These are phyloP conservation scores for Skeletonema grethae DNA, from an alignment of 108 stramenopile genomes.

Conservation along the genomic window DNA sequence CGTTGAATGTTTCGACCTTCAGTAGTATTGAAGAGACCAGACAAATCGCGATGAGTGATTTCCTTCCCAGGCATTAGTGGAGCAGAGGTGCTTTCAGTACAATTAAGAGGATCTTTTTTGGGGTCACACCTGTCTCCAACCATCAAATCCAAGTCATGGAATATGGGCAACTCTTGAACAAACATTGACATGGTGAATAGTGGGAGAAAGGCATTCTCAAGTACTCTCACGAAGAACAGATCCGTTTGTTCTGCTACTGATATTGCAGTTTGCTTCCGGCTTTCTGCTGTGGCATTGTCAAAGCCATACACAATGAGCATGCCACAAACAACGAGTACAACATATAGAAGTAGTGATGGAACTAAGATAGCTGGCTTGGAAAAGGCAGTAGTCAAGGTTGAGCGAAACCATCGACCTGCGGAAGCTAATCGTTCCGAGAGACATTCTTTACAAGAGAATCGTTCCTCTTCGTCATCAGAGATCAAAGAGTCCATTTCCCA, in stretches of 20 bases:
- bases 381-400: conserved; percentile 34
- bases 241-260: conserved; percentile 31
- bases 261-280: conserved; percentile 10
- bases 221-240: conserved; percentile 22
- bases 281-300: conserved; percentile 13
- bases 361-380: conserved; percentile 11
- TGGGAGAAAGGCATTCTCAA: conserved; percentile 36
- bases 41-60: conserved; percentile 29
- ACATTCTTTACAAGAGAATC: conserved; percentile 1
- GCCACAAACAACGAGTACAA: not conserved
- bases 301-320: conserved; percentile 12
- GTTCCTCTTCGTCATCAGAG: conserved; percentile 6
- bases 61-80: conserved; percentile 26
- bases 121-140: conserved; percentile 38
- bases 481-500: conserved; percentile 17
- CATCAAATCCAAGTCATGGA: conserved; percentile 17
- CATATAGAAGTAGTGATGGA: conserved; percentile 18
- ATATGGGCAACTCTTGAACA: conserved; percentile 18
- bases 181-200: conserved; percentile 39
- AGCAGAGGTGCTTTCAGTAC: conserved; percentile 27
- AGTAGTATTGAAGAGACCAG: conserved; percentile 13
- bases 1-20: conserved; percentile 13
- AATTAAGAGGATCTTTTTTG: conserved; percentile 1
- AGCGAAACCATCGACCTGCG: conserved; percentile 12
- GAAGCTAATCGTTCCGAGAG: not conserved